Evolutionary conservation across 106 monocot genomes (phyloP).

Genomic region (Dioscorea dumetorum): DNA sequence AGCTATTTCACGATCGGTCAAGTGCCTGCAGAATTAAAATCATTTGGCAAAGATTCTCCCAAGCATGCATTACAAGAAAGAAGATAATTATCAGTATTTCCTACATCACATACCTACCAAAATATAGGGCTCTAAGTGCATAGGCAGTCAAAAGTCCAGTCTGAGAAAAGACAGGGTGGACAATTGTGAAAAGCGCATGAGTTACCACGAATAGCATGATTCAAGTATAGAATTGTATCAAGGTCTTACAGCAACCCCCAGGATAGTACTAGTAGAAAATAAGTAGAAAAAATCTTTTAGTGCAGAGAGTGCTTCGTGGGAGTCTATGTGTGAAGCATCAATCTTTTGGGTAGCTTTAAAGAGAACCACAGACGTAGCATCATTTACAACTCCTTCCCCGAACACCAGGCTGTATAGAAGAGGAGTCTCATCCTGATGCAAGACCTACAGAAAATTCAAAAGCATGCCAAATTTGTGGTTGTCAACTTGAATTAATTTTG

Average conservation of each 20-base stretch:
- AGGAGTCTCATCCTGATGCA: conserved; percentile 75
- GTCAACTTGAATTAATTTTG: too few species aligned
- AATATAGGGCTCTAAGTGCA: conserved; percentile 65
- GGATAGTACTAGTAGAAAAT: conserved; percentile 62
- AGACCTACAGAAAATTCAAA: conserved; percentile 29
- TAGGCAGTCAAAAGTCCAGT: conserved; percentile 67
- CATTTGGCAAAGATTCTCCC: conserved; percentile 1
- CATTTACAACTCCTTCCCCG: conserved; percentile 89
- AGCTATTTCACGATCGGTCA: conserved; percentile 81
- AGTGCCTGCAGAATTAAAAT: conserved; percentile 47
- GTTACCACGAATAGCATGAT: background rate
- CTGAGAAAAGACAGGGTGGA: conserved; percentile 25
- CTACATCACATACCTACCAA: conserved; percentile 51
- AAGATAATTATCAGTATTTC: background rate
- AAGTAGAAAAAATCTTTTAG: conserved; percentile 62
- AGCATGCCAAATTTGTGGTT: too few species aligned
- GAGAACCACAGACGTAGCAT: conserved; percentile 73
- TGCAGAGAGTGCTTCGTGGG: conserved; percentile 26
- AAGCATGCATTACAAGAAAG: background rate
- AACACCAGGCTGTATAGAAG: conserved; percentile 77
- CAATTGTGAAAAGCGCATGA: background rate
- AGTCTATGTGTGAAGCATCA: conserved; percentile 41
- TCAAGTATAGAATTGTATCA: background rate
- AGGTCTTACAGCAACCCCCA: conserved; percentile 62
- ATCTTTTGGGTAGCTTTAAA: conserved; percentile 64